A percentile compares a stretch with the other conserved stretches of the same genome.
Evolutionary conservation across 129 eudicot species (phyloP).

Genomic region (Lactuca sativa): DNA sequence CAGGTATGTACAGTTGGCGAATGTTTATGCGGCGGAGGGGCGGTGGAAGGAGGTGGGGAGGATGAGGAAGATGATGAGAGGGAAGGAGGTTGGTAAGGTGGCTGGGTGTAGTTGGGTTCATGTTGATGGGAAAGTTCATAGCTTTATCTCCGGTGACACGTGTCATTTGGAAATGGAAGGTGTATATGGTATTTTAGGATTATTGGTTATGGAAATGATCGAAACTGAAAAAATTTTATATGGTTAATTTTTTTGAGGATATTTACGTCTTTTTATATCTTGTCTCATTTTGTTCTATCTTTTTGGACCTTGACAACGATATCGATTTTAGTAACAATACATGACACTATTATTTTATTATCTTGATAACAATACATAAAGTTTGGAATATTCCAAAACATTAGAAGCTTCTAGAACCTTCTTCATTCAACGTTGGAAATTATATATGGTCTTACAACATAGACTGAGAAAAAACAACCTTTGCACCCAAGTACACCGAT

Average conservation of each 20-base stretch:
- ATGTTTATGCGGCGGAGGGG: conserved; percentile 72
- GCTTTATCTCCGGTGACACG: conserved; percentile 61
- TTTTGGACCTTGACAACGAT: too few species aligned
- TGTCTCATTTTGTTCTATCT: too few species aligned
- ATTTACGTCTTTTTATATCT: too few species aligned
- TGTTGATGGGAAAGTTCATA: conserved; percentile 54
- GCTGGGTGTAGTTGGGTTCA: conserved; percentile 93
- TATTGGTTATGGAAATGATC: conserved; percentile 44
- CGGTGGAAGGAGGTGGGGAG: conserved; percentile 86
- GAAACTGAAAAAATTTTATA: neutral
- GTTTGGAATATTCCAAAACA: neutral
- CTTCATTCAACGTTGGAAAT: neutral
- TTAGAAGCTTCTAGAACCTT: neutral
- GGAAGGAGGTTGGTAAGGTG: conserved; percentile 66
- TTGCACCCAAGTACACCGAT: conserved; percentile 57
- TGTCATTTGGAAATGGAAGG: conserved; percentile 47
- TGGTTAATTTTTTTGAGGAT: too few species aligned
- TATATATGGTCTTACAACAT: conserved; percentile 36
- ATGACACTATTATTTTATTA: too few species aligned
- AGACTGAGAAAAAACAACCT: conserved; percentile 53
- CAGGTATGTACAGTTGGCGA: conserved; percentile 83
- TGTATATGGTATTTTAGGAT: conserved; percentile 43
- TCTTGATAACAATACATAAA: too few species aligned
- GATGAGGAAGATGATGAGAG: conserved; percentile 87
- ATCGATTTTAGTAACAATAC: too few species aligned